Evolutionary conservation across 163 green algal genomes (phyloP), one percentile per base, ranked within the genome.

Genomic region (Chlorella variabilis): DNA sequence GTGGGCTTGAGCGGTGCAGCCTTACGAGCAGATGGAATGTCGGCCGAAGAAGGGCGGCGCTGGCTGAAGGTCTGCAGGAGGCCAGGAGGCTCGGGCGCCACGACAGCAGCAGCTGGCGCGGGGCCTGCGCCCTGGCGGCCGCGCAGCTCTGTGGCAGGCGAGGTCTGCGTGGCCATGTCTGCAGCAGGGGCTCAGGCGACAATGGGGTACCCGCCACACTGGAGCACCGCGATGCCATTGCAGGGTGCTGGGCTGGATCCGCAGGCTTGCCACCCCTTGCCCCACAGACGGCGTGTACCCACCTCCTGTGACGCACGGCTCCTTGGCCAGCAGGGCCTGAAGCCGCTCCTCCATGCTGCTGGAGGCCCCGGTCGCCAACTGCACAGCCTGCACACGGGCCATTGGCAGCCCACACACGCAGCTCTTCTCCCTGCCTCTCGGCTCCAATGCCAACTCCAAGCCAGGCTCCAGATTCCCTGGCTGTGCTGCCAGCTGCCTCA

Each of bases 101-200:
- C 48, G 6, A n/a, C 48, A n/a, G 48, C 6, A 34, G 66, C 42
- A 18, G 29, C 29, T 4, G 20, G 48, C 25, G 33, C 18, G n/a
- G 6, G 6, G 7, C 27, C 59, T 67, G 27, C 59, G n/a, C 68
- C 27, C 8, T 9, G 18, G 54, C 6, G 66, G 54, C 29, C n/a
- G 65, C 20, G 45, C 11, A 15, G 45, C 45, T 54, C 45, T 15
- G 15, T 15, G 45, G 45, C 45, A 54, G 78, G 78, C 9, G 78
- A 83, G 29, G 78, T 83, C 48, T 83, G 78, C 20, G 58, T 71
- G 29, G 78, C 78, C 78, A 83, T 79, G 39, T 83, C 78, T 83
- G 76, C 49, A 42, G 3, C 13, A 25, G 3, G 20, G 31, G 71
- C 18, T n/a, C n/a, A n/a, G n/a, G n/a, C n/a, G n/a, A 33, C 21